phyloP scores from a whole-genome alignment of 139 green algal species.

The Klebsormidium nitens region DNA sequence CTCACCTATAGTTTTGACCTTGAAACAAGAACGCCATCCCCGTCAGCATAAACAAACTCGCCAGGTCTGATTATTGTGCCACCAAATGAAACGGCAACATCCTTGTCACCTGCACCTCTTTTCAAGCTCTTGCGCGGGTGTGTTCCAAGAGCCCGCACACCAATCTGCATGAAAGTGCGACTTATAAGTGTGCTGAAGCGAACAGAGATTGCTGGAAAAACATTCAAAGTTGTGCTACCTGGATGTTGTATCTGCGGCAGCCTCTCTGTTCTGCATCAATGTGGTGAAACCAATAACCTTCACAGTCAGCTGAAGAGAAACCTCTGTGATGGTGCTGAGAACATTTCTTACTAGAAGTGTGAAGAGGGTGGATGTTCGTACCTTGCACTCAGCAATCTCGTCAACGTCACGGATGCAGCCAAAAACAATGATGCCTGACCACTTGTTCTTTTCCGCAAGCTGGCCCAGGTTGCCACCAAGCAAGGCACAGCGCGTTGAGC shows the following conservation, averaged over 20 bases:
- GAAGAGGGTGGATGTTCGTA: no score
- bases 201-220: no score
- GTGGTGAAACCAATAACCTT: no score
- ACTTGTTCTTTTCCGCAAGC: conserved; percentile 72
- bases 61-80: conserved; percentile 12
- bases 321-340: no score
- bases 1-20: no score
- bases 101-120: conserved; percentile 14
- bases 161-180: no score
- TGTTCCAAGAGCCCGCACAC: conserved; percentile 24
- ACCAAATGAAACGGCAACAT: conserved; percentile 15
- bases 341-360: no score
- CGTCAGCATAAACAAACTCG: conserved; percentile 24
- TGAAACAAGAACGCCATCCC: conserved; percentile 22
- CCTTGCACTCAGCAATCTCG: conserved; percentile 62
- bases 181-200: no score
- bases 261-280: no score
- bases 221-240: no score
- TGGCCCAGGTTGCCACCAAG: conserved; percentile 88
- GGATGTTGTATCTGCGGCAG: no score
- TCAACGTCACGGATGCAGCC: conserved; percentile 89
- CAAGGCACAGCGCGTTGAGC: conserved; percentile 76
- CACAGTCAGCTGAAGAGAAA: no score
- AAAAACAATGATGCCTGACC: conserved; percentile 85
- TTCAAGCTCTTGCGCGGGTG: conserved; percentile 29